Percentiles rank a stretch among this genome's conserved stretches.
Conservation (phyloP, 345 rosid genomes). For the Gossypium stocksii region DNA sequence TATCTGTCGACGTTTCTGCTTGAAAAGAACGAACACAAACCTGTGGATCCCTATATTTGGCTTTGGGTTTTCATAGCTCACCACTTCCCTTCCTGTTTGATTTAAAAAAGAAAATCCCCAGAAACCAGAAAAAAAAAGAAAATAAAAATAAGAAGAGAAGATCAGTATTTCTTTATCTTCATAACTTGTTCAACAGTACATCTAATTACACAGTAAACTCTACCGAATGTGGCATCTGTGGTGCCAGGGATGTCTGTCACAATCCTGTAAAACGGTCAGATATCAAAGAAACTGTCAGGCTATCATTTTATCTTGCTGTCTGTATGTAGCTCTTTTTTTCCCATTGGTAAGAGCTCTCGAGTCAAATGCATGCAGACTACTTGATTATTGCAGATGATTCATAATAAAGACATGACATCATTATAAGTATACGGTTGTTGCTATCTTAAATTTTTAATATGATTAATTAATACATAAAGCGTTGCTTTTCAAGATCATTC, state of each 20-base stretch:
- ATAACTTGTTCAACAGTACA: not conserved
- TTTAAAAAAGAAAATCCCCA: not conserved
- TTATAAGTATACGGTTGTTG: not conserved
- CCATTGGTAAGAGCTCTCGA: not conserved
- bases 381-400: not conserved
- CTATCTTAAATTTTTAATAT: not conserved
- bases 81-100: constrained; percentile 51
- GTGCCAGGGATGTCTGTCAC: constrained; percentile 67
- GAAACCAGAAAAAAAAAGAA: not conserved
- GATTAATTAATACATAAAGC: not conserved
- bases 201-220: not conserved
- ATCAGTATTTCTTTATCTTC: not conserved
- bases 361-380: not conserved
- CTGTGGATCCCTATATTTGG: constrained; percentile 67
- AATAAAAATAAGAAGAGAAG: not conserved
- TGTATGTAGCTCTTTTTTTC: not conserved
- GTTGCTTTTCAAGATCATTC: not conserved
- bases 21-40: constrained; percentile 58
- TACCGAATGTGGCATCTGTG: constrained; percentile 68
- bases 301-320: not conserved
- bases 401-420: not conserved
- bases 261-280: constrained; percentile 35
- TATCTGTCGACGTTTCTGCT: constrained; percentile 45
- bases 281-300: not conserved
- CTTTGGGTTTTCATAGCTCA: constrained; percentile 55